Evolutionary conservation across 2,329 filamentous ascomycete genomes (phyloP).

Genomic region (Camptophora hylomeconis): DNA sequence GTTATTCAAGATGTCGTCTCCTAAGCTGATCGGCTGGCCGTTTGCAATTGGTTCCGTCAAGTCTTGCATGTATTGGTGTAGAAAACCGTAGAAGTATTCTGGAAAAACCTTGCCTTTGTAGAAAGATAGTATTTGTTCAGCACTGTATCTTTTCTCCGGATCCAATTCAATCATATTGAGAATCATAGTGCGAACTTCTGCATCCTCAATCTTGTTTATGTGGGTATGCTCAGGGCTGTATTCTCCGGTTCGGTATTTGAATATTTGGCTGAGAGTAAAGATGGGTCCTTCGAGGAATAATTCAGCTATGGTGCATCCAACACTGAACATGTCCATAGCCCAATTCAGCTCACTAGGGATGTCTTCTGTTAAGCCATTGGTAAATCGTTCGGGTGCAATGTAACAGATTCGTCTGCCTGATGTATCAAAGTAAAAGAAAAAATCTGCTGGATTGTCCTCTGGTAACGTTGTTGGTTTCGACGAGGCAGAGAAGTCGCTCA

Average conservation of each 20-base stretch:
- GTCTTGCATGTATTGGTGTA: slow-evolving; percentile 94
- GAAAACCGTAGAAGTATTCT: slow-evolving; percentile 90
- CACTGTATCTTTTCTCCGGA: slow-evolving; percentile 80
- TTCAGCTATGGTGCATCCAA: slow-evolving; percentile 91
- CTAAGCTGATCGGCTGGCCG: slow-evolving; percentile 55
- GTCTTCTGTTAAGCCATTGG: slow-evolving; percentile 54
- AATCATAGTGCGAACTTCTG: slow-evolving; percentile 76
- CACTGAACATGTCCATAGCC: slow-evolving; percentile 99
- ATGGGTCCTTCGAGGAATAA: slow-evolving; percentile 89
- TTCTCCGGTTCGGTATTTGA: slow-evolving; percentile 83
- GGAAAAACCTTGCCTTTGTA: slow-evolving; percentile 90
- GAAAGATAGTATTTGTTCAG: slow-evolving; percentile 85
- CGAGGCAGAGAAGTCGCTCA: slow-evolving; percentile 90
- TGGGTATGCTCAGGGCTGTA: slow-evolving; percentile 77
- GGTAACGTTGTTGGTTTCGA: slow-evolving; percentile 92
- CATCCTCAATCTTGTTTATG: slow-evolving; percentile 74
- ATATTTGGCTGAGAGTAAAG: slow-evolving; percentile 94
- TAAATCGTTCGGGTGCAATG: slow-evolving; percentile 83
- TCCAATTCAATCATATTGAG: slow-evolving; percentile 93
- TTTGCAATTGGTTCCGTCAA: slow-evolving; percentile 84
- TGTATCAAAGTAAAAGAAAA: slow-evolving; percentile 95
- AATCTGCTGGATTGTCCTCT: slow-evolving; percentile 92
- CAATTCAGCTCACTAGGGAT: slow-evolving; percentile 57
- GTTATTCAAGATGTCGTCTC: slow-evolving; percentile 62
- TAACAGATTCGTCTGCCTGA: slow-evolving; percentile 88